Evolutionary conservation across 148 eudicot species (phyloP), one percentile per base, ranked within the genome.

Genomic region (Fallopia convolvulus): DNA sequence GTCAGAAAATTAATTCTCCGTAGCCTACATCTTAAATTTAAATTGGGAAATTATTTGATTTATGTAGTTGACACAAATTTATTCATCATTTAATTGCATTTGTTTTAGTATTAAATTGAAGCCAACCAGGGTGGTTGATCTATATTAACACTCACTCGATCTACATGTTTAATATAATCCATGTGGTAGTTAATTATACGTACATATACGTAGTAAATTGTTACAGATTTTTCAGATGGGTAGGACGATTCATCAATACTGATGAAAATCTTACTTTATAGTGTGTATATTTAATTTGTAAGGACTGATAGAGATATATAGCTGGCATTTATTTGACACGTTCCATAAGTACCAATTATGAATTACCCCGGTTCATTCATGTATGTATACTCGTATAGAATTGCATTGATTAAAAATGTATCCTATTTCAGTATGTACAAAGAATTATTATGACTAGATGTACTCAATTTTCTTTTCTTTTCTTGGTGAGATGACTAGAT

Each of bases 51-150:
- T 26, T 3, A 30, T 61, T 30, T 61, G 70, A 58, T 58, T 58
- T 58, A 1, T 58, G 32, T 61, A 61, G 36, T 61, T 30, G 36
- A 23, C 36, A 12, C 70, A 61, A 61, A 26, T 61, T 61, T 61
- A 26, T 61, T 61, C 39, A 4, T 8, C 7, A 55, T 55, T 55
- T 55, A 55, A 55, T 55, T 55, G 70, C 70, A 26, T 61, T 58
- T 8, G 11, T 21, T 58, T 21, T 58, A 3, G 1, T 61, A 26
- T 61, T 61, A 26, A 61, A 61, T 61, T 61, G 70, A 61, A 30
- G 70, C 70, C 70, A 61, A 23, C 39, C 30, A 23, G 13, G 70
- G 70, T 61, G 70, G 70, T 61, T 61, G 70, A 61, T 61, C 3
- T 53, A 53, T n/a, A n/a, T 50, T 50, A 55, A 55, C 20, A 55